Percentiles rank a stretch among this genome's conserved stretches.
Evolutionary conservation across 345 rosid genomes (phyloP).

Genomic region (Euphorbia tirucalli): DNA sequence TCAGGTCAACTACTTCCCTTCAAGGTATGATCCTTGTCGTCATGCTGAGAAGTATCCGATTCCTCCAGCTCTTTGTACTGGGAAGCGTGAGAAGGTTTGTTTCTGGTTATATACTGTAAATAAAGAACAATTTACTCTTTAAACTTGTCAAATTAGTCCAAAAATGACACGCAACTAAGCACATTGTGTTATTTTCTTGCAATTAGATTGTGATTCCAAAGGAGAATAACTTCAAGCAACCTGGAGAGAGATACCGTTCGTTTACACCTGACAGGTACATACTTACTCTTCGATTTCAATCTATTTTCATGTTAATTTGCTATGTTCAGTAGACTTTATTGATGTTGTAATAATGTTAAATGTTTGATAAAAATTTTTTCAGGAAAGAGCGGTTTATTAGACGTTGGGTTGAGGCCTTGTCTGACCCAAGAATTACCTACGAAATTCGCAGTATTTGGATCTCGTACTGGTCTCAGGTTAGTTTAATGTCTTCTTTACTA

Average conservation of each 20-base stretch:
- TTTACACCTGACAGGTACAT: conserved; percentile 28
- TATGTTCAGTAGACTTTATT: neutral
- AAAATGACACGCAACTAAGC: neutral
- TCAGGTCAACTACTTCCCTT: conserved; percentile 34
- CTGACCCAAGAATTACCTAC: conserved; percentile 27
- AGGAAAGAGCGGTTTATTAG: conserved; percentile 31
- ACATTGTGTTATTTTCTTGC: neutral
- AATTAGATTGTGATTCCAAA: conserved; percentile 14
- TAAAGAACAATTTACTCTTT: neutral
- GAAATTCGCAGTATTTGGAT: conserved; percentile 33
- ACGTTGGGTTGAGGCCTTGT: conserved; percentile 22
- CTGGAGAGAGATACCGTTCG: conserved; percentile 34
- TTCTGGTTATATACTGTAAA: neutral
- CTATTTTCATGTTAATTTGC: neutral
- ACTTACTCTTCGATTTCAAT: neutral
- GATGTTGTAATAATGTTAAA: too few relatives aligned
- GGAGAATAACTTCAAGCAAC: conserved; percentile 36
- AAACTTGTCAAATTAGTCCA: neutral
- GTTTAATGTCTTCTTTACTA: too few relatives aligned
- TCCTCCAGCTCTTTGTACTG: conserved; percentile 18
- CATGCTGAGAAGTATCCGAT: conserved; percentile 29
- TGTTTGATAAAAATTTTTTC: too few relatives aligned
- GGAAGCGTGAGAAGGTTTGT: conserved; percentile 30
- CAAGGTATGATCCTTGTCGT: conserved; percentile 28
- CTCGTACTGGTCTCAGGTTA: conserved; percentile 31